Percentiles rank a stretch among this genome's conserved stretches.
Conservation (phyloP, 441 rosid genomes). For the Biscutella laevigata region DNA sequence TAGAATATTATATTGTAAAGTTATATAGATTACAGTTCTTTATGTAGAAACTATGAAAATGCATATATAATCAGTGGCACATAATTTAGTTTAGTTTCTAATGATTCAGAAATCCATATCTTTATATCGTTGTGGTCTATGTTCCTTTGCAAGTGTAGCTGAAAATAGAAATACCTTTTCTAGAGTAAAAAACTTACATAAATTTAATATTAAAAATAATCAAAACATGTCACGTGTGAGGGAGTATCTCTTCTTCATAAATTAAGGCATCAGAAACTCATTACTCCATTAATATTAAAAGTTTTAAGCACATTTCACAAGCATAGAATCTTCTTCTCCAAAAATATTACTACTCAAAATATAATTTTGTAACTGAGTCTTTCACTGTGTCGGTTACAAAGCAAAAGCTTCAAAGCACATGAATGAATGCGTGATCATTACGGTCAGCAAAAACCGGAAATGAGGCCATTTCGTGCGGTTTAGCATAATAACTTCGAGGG, state of each 20-base stretch:
- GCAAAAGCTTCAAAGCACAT: not conserved
- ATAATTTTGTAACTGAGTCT: no score
- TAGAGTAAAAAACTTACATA: not conserved
- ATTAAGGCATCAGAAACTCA: conserved; percentile 21
- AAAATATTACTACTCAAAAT: no score
- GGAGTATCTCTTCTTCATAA: conserved; percentile 25
- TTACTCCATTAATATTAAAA: not conserved
- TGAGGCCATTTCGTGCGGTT: not conserved
- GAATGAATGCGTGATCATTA: not conserved
- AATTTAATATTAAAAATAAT: not conserved
- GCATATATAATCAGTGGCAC: no score
- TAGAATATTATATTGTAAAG: no score
- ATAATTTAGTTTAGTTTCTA: no score
- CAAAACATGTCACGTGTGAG: conserved; percentile 16
- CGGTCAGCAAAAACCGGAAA: conserved; percentile 14
- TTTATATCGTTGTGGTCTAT: not conserved
- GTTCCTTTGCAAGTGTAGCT: conserved; percentile 3
- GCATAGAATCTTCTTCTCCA: conserved; percentile 27
- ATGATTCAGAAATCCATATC: not conserved
- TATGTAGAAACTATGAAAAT: not conserved
- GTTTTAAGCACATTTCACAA: conserved; percentile 14
- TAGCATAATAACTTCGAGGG: not conserved
- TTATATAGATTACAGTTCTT: no score
- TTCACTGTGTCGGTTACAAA: conserved; percentile 18
- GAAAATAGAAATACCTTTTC: conserved; percentile 6